A percentile compares a stretch with the other conserved stretches of the same genome.
Conservation (phyloP, 1,284 basidiomycete genomes). For the Rhodotorula sp. region DNA sequence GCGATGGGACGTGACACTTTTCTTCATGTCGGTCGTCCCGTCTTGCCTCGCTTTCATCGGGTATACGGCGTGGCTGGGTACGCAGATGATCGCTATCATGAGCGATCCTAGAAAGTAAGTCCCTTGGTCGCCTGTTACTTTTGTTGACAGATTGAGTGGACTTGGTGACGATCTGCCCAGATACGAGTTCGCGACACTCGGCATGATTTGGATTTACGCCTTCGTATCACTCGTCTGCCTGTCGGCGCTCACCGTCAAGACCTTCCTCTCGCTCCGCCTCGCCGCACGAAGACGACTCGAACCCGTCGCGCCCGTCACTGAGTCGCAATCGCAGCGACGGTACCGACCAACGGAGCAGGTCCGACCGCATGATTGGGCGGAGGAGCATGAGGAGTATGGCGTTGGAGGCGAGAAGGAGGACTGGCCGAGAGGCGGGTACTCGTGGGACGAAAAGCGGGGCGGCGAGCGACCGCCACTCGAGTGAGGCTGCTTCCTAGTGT, state of each 20-base stretch:
- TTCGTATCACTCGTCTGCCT: constrained; percentile 2
- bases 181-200: constrained; percentile 15
- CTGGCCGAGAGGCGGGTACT: too few relatives aligned
- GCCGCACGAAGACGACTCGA: neutral
- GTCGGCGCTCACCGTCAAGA: constrained; percentile 6
- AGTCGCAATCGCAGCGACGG: too few relatives aligned
- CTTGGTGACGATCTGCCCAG: neutral
- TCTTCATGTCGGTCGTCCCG: constrained; percentile 26
- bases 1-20: constrained; percentile 23
- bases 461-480: too few relatives aligned
- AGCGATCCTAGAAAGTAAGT: neutral
- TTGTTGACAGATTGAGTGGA: neutral
- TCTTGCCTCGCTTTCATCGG: constrained; percentile 18
- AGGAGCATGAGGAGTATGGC: too few relatives aligned
- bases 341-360: too few relatives aligned
- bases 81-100: neutral
- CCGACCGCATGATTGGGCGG: too few relatives aligned
- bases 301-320: neutral
- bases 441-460: too few relatives aligned
- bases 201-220: constrained; percentile 21
- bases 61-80: constrained; percentile 7
- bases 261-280: neutral
- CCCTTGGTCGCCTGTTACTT: neutral
- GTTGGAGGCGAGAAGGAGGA: too few relatives aligned
- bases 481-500: too few relatives aligned